Evolutionary conservation across 345 rosid species (phyloP).

Genomic region (Gossypium anomalum): DNA sequence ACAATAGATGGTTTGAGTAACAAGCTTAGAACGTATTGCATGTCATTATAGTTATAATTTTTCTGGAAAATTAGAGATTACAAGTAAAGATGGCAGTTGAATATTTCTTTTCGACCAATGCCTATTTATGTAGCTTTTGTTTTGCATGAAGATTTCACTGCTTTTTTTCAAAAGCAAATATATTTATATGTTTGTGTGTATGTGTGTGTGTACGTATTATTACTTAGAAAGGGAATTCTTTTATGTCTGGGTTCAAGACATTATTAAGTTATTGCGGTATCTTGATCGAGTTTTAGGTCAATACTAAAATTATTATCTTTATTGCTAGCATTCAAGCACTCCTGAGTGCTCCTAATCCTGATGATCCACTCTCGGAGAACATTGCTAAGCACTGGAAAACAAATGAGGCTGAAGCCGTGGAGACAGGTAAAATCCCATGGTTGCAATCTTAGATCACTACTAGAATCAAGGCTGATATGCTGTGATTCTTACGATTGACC

Average conservation of each 20-base stretch:
- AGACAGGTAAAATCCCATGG: conserved; percentile 55
- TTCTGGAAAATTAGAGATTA: not conserved
- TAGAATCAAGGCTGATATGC: not conserved
- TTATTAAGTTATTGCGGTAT: not conserved
- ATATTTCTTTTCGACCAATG: not conserved
- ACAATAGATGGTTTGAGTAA: not conserved
- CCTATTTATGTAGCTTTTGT: not conserved
- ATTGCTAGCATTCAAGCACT: conserved; percentile 84
- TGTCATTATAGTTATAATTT: no score
- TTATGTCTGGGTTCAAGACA: not conserved
- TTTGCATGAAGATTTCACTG: not conserved
- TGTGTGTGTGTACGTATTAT: no score
- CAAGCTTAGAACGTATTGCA: not conserved
- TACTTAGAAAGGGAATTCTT: not conserved
- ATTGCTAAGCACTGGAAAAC: conserved; percentile 99
- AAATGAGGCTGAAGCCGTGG: conserved; percentile 94
- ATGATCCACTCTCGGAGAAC: conserved; percentile 97
- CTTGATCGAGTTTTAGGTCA: not conserved
- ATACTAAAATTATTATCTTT: not conserved
- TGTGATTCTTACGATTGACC: not conserved
- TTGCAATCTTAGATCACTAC: no score
- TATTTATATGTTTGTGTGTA: not conserved
- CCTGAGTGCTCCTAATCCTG: conserved; percentile 97
- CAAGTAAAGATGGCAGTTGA: not conserved
- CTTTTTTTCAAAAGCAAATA: not conserved